Conservation (phyloP, 345 rosid species). For the Pugionium cornutum region DNA sequence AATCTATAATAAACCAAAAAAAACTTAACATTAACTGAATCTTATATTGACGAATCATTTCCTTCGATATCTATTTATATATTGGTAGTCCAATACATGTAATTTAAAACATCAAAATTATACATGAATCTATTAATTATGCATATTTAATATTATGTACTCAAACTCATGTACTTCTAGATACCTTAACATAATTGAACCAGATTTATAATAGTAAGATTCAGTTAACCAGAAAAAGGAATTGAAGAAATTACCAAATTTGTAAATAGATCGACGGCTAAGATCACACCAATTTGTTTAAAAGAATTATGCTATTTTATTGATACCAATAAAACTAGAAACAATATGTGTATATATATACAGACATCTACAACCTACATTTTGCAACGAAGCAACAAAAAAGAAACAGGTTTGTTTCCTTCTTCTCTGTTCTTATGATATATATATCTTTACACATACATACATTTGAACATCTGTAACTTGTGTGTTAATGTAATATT, state of each 20-base stretch:
- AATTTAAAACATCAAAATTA: background rate
- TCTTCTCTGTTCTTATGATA: background rate
- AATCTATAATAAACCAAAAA: no score
- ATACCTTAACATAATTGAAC: background rate
- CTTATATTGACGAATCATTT: no score
- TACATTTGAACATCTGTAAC: background rate
- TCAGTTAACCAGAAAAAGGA: background rate
- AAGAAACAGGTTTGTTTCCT: background rate
- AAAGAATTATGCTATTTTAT: background rate
- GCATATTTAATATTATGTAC: background rate
- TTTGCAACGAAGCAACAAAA: background rate
- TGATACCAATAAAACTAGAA: constrained; percentile 17
- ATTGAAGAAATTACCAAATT: background rate
- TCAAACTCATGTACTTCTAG: constrained; percentile 3
- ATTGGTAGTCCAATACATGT: no score
- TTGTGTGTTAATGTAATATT: background rate
- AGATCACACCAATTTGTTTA: background rate
- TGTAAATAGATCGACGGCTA: constrained; percentile 1
- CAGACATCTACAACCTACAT: background rate
- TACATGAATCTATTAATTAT: background rate
- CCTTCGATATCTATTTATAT: no score
- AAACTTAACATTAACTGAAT: no score
- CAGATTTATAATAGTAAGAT: constrained; percentile 17
- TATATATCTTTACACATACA: background rate
- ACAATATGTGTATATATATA: background rate